phyloP scores from a whole-genome alignment of 495 filamentous ascomycete genomes.

The Beverwykella pulmonaria region DNA sequence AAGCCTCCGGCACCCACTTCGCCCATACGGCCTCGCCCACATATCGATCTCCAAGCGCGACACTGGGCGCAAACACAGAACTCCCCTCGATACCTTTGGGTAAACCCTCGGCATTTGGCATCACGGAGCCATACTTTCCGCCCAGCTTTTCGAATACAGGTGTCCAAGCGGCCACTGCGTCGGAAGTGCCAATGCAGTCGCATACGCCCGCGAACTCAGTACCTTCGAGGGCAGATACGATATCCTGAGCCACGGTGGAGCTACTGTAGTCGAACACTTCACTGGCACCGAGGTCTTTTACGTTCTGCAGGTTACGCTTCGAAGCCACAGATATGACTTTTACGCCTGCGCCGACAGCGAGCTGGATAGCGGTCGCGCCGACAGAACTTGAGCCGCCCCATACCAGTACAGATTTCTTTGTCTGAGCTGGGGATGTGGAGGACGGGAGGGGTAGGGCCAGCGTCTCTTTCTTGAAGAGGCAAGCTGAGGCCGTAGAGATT shows the following conservation, averaged over 20 bases:
- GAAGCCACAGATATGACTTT: constrained; percentile 61
- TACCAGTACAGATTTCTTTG: constrained; percentile 54
- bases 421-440: constrained; percentile 35
- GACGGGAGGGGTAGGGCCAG: constrained; percentile 50
- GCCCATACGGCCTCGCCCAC: constrained; percentile 38
- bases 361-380: constrained; percentile 64
- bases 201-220: constrained; percentile 41
- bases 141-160: constrained; percentile 43
- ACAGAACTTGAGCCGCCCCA: constrained; percentile 66
- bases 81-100: constrained; percentile 38
- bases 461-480: constrained; percentile 51
- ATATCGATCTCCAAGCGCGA: constrained; percentile 27
- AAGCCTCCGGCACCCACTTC: constrained; percentile 37
- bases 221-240: constrained; percentile 43
- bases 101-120: constrained; percentile 24
- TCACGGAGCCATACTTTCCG: constrained; percentile 33
- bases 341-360: constrained; percentile 60
- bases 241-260: constrained; percentile 44
- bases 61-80: constrained; percentile 38
- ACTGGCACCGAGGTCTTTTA: constrained; percentile 57
- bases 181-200: constrained; percentile 40
- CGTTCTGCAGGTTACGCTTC: constrained; percentile 56
- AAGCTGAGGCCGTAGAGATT: constrained; percentile 57
- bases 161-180: constrained; percentile 22
- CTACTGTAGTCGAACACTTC: constrained; percentile 62